Conservation (phyloP, 2,329 filamentous ascomycete genomes). For the Sporothrix curviconia region DNA sequence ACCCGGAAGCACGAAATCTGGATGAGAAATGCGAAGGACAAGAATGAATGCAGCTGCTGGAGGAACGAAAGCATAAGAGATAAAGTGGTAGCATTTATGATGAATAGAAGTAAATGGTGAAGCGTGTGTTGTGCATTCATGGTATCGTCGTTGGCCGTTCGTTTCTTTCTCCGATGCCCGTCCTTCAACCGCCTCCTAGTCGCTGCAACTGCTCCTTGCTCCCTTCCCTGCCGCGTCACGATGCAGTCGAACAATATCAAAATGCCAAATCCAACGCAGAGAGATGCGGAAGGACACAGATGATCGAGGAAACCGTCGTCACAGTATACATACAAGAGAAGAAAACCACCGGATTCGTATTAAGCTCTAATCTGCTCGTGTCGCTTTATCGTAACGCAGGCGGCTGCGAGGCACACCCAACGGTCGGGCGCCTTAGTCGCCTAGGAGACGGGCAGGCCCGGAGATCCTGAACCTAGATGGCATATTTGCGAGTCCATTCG, state of each 20-base stretch:
- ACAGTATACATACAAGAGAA: not conserved
- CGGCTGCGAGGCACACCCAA: not conserved
- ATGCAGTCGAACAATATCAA: not conserved
- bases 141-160: constrained; percentile 14
- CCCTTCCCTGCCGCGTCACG: not conserved
- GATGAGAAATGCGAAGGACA: not conserved
- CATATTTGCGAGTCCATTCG: constrained; percentile 99
- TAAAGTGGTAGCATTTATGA: constrained; percentile 11
- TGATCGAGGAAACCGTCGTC: not conserved
- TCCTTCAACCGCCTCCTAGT: not conserved
- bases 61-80: not conserved
- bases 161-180: constrained; percentile 1
- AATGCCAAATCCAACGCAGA: not conserved
- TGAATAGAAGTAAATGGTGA: constrained; percentile 1
- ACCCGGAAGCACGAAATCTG: not conserved
- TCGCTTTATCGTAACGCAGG: not conserved
- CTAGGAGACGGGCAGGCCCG: not conserved
- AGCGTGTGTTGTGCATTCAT: constrained; percentile 9
- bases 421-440: not conserved
- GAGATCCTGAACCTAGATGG: constrained; percentile 55
- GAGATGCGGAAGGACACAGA: not conserved
- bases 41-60: constrained; percentile 6
- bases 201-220: not conserved
- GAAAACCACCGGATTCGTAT: not conserved
- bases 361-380: not conserved